Percentiles rank a stretch among this genome's conserved stretches.
phyloP scores from a whole-genome alignment of 2,329 filamentous ascomycete genomes.

The Ascocoryne sarcoides region DNA sequence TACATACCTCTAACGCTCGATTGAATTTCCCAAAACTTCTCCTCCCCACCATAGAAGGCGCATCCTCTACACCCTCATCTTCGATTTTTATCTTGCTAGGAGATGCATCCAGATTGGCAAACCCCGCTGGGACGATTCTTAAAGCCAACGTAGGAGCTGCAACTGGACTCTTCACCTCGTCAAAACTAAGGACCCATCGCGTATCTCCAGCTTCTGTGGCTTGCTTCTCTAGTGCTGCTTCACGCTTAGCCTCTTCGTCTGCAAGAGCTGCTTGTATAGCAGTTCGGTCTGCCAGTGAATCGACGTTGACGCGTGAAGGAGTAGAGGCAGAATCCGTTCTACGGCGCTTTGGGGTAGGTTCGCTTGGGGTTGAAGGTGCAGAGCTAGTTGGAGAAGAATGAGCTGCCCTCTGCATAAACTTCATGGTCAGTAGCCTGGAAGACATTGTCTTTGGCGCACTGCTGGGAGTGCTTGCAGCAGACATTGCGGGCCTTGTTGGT shows the following conservation, averaged over 20 bases:
- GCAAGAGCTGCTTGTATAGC: slow-evolving; percentile 55
- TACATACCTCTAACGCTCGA: slow-evolving; percentile 28
- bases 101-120: slow-evolving; percentile 39
- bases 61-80: slow-evolving; percentile 27
- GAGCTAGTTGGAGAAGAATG: slow-evolving; percentile 40
- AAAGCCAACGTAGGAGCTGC: slow-evolving; percentile 31
- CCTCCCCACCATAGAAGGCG: slow-evolving; percentile 30
- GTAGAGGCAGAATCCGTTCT: slow-evolving; percentile 35
- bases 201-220: slow-evolving; percentile 58
- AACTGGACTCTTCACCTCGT: slow-evolving; percentile 28
- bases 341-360: slow-evolving; percentile 54
- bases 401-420: slow-evolving; percentile 90
- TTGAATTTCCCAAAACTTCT: slow-evolving; percentile 43
- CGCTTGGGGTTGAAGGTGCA: slow-evolving; percentile 41
- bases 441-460: slow-evolving; percentile 63
- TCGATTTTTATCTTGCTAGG: slow-evolving; percentile 8
- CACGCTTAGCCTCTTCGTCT: slow-evolving; percentile 57
- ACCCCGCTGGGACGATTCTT: slow-evolving; percentile 54
- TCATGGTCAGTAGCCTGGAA: slow-evolving; percentile 84
- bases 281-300: slow-evolving; percentile 45
- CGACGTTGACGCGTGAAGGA: slow-evolving; percentile 32
- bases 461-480: slow-evolving; percentile 15
- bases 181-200: slow-evolving; percentile 63
- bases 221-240: slow-evolving; percentile 51
- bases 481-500: slow-evolving; percentile 17